Base-by-base conservation (phyloP, 805 yeast species). In the Yarrowia sp. region DNA sequence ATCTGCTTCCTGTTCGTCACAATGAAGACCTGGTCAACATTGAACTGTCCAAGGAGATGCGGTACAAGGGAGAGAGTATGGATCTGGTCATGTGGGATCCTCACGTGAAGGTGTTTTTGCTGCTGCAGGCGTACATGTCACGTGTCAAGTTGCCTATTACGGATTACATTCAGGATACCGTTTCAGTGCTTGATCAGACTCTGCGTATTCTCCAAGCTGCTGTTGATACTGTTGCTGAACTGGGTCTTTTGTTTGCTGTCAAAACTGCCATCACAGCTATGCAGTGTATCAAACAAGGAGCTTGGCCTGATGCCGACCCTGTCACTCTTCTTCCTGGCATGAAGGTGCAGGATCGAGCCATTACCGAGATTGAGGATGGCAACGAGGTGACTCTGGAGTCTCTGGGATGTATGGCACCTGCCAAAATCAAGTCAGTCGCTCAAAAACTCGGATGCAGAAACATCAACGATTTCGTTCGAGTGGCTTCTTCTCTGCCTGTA, bases 141-240 rank as follows among this genome's bases (percentile, higher is more conserved):
- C 77, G 92, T 55, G 78, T 85, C 6, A 95, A 90, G 66, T 78
- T 95, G 55, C 99, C 98, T 1, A 90, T 95, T 71, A 96, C 96
- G 0, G 99, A 95, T 79, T 95, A 95, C 73, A 81, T 88, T 9
- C 98, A 93, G 73, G 99, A 95, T 75, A 92, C 97, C 0, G 85
- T 92, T 13, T 87, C 98, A 0, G 96, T 95, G 9, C 78, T 95
- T 65, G 99, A 96, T 72, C 99, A 95, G 77, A 86, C 96, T 8
- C 79, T 95, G 72, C 96, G 99, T 83, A 88, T 95, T 68, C 77
- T 92, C 64, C 99, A 95, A 73, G 98, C 98, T 0, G 88, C 84
- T 69, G 87, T 93, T 66, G 99, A 95, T 76, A 90, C 90, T 18
- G 86, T 95, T 1, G 85, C 97, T 1, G 98, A 93, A 70, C 72